Percentiles rank a stretch among this genome's conserved stretches.
These are phyloP conservation scores for Reutealis trisperma DNA, from an alignment of 345 rosid genomes.

Conservation along the genomic window DNA sequence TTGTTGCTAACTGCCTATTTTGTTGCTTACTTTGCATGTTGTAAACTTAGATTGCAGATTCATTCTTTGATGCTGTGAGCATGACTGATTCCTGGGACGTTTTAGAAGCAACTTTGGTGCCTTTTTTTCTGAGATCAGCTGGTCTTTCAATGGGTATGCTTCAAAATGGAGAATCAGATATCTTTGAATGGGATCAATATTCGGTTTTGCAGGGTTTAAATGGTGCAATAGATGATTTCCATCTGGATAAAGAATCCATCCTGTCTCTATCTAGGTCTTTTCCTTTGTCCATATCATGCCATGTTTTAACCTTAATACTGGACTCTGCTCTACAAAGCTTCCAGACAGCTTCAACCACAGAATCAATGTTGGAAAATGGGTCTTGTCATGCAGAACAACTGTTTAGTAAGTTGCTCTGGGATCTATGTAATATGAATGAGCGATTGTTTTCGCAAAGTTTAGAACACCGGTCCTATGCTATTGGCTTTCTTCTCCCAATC, in stretches of 20 bases:
- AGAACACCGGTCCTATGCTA: constrained; percentile 78
- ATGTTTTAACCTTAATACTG: constrained; percentile 54
- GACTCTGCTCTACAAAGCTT: constrained; percentile 53
- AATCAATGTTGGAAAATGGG: constrained; percentile 30
- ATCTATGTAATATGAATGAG: constrained; percentile 64
- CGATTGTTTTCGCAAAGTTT: constrained; percentile 59
- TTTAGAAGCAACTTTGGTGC: constrained; percentile 67
- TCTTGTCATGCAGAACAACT: constrained; percentile 38
- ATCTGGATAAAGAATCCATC: constrained; percentile 34
- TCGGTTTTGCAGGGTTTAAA: constrained; percentile 27
- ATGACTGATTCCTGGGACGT: constrained; percentile 55
- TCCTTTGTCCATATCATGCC: constrained; percentile 63
- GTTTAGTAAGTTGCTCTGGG: constrained; percentile 60
- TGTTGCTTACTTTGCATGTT: constrained; percentile 28
- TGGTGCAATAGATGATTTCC: constrained; percentile 18
- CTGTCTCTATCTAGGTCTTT: constrained; percentile 40
- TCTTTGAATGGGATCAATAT: constrained; percentile 40
- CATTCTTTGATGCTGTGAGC: constrained; percentile 60
- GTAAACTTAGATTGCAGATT: constrained; percentile 54
- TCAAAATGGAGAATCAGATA: constrained; percentile 48
- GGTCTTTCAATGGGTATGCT: constrained; percentile 51
- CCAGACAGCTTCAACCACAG: constrained; percentile 31
- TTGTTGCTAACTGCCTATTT: constrained; percentile 20
- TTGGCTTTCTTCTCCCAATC: constrained; percentile 67
- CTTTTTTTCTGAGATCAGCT: constrained; percentile 66